Base-by-base conservation (phyloP, 768 basidiomycete genomes). In the Cystofilobasidium bisporidii region DNA sequence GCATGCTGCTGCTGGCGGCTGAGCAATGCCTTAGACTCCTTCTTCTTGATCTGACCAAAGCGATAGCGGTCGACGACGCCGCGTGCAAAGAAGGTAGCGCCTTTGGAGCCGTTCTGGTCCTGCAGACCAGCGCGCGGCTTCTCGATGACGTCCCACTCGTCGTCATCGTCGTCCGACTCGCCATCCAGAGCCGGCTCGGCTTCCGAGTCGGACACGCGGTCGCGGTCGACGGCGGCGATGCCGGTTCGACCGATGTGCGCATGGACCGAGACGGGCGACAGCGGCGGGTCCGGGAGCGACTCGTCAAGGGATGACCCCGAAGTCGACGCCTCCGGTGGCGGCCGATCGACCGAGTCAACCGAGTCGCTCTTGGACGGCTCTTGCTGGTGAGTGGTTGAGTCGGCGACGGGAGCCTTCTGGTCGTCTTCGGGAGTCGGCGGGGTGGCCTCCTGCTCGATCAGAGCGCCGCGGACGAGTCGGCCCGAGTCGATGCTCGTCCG, bases 91-190 rank as follows among this genome's bases (percentile, higher is more conserved):
- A 92, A 81, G 74, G 86, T 91, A 24, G 84, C 83, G 10, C 85
- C 89, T 73, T 86, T 85, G 53, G 86, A 79, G 22, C 89, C 89
- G 70, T 91, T 91, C 69, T 85, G 81, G 66, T 90, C 89, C 74
- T 89, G 89, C n/a, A 84, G 85, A 12, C 72, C 71, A 5, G 47
- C 36, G 71, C 87, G 86, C 8, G 79, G 87, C 45, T 83, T 83
- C 72, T 91, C 88, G 69, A 94, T 82, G 70, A 92, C 83, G 82
- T 92, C 91, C 91, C 91, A 94, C 65, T 91, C 91, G 48, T 74
- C 73, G 2, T n/a, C n/a, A n/a, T 70, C 63, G 2, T 28, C 20
- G 61, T 91, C 89, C 63, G 86, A 84, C 24, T 85, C 84, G 11
- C 78, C 73, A 80, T 81, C 61, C 79, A 81, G 59, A 65, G 78